Conservation (phyloP, 2,329 filamentous ascomycete species). For the Aspergillus sp. region DNA sequence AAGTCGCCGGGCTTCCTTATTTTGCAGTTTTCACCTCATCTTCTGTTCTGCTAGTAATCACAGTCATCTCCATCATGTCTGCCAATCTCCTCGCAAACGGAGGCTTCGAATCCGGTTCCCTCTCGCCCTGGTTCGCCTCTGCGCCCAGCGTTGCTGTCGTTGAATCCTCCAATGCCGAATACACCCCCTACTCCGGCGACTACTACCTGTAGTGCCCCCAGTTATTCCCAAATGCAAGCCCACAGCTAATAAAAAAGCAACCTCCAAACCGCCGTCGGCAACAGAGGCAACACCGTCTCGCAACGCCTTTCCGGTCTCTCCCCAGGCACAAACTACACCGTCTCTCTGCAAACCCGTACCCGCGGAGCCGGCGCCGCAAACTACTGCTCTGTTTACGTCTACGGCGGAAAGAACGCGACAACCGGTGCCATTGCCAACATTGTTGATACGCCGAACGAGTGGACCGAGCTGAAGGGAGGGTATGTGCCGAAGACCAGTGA, state of each 20-base stretch:
- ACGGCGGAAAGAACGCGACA: conserved; percentile 19
- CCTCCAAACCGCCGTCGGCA: conserved; percentile 22
- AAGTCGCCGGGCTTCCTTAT: background rate
- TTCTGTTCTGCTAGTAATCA: background rate
- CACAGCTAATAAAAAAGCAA: conserved; percentile 8
- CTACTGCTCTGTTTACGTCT: conserved; percentile 20
- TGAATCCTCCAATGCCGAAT: conserved; percentile 10
- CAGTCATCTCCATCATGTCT: background rate
- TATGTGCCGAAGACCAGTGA: conserved; percentile 14
- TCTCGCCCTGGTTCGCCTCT: conserved; percentile 21
- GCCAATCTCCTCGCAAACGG: conserved; percentile 24
- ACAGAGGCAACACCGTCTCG: conserved; percentile 21
- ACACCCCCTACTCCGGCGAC: conserved; percentile 18
- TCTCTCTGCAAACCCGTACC: conserved; percentile 16
- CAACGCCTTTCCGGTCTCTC: conserved; percentile 18
- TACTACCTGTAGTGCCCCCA: conserved; percentile 19
- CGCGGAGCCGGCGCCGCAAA: conserved; percentile 3
- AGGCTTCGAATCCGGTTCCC: conserved; percentile 22
- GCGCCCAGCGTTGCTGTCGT: conserved; percentile 20
- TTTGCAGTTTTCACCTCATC: background rate
- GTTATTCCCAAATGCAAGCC: background rate
- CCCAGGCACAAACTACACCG: conserved; percentile 17
- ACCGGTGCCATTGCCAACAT: conserved; percentile 10
- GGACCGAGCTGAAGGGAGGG: conserved; percentile 18
- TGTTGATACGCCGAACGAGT: conserved; percentile 14